A percentile compares a stretch with the other conserved stretches of the same genome.
Conservation (phyloP, 148 eudicot species). For the Simmondsia chinensis region DNA sequence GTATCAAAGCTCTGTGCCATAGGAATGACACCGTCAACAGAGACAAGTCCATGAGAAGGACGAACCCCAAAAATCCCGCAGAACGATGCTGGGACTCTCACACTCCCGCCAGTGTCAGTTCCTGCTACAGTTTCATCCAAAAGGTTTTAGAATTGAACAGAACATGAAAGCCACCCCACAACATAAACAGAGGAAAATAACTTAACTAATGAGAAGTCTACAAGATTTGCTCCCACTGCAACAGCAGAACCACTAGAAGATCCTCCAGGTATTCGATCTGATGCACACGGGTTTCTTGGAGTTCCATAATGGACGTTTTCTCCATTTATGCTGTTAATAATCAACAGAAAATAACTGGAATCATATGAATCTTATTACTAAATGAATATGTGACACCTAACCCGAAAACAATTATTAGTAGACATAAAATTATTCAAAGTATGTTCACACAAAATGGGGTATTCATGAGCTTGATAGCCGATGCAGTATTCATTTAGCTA, state of each 20-base stretch:
- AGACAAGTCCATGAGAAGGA: conserved; percentile 82
- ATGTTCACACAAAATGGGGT: too few species aligned
- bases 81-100: conserved; percentile 81
- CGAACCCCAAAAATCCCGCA: conserved; percentile 88
- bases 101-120: conserved; percentile 98
- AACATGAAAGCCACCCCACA: background rate
- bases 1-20: conserved; percentile 98
- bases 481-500: too few species aligned
- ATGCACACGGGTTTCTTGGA: conserved; percentile 71
- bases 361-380: too few species aligned
- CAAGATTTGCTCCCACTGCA: conserved; percentile 74
- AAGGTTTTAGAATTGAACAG: background rate
- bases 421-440: too few species aligned
- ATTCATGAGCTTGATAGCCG: too few species aligned
- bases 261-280: conserved; percentile 86
- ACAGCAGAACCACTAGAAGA: conserved; percentile 97
- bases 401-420: too few species aligned
- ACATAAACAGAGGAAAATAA: background rate
- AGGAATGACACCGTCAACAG: conserved; percentile 72
- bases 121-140: conserved; percentile 20
- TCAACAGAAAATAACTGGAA: background rate
- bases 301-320: conserved; percentile 86
- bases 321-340: conserved; percentile 62
- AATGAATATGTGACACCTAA: too few species aligned
- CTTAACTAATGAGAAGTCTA: conserved; percentile 69